Evolutionary conservation across 176 grass and related monocot species (phyloP), one percentile per base, ranked within the genome.

Genomic region (Ensete ventricosum): DNA sequence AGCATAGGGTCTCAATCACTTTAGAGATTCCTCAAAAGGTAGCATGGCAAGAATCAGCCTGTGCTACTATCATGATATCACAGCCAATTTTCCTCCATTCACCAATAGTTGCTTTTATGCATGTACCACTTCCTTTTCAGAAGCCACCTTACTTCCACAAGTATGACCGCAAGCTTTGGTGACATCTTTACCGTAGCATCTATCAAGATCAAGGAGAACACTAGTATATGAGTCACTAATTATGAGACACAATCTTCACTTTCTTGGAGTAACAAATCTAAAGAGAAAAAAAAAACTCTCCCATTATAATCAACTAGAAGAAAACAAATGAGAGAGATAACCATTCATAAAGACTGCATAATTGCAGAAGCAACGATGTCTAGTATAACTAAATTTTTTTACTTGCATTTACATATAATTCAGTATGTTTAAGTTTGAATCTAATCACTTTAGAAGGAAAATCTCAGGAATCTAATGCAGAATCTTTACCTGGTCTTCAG

Each of bases 1-100:
- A 82, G 95, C 83, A 89, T 91, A 93, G 55, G 95, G 86, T 22
- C 78, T 75, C 62, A 87, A 92, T 86, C 95, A 85, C 84, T 84
- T 89, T 67, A 98, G 69, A 34, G 95, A 64, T 82, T 98, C 90
- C 64, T 93, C 88, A 52, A 98, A 76, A 77, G 95, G 91, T 63
- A 73, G 90, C 95, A 77, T 98, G 95, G 50, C 88, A 83, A 63
- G 90, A 90, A 87, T 93, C 95, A 66, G 88, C 89, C 69, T 90
- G 87, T 80, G 90, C 84, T 53, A 98, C 88, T 82, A 98, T 93
- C 65, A 98, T 88, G 85, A 98, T 98, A 83, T 93, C 95, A 76
- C 86, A 91, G 53, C 90, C 90, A 84, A 80, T 89, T 80, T 98
- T 90, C 51, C 82, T 91, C 52, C 90, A 85, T 17, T 86, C 95